Evolutionary conservation across 306 rosid genomes (phyloP), one percentile per base, ranked within the genome.

Genomic region (Lathyrus tuberosus): DNA sequence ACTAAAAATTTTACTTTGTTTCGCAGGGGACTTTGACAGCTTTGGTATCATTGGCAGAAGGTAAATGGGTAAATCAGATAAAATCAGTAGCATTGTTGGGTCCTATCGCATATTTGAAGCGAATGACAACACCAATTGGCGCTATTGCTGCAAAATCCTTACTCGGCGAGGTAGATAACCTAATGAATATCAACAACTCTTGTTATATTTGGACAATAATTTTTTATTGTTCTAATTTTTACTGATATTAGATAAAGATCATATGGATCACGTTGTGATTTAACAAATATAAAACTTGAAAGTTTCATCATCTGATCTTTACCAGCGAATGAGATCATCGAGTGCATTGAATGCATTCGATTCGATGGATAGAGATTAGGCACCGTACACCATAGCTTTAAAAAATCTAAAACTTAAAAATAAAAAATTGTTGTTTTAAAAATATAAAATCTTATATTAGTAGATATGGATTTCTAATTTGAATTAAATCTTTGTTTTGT

Each of bases 101-200:
- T 68, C 98, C 98, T 8, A 44, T 88, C 58, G 96, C 96, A 16
- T 90, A 86, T 81, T 75, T 93, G 78, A 86, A 78, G 71, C 87
- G 82, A 72, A 84, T 93, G 87, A 83, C 3, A 17, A 85, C 94
- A 2, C 43, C 51, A 48, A 24, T 90, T 17, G 91, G 85, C 8
- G 71, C 4, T 18, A 1, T 75, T 53, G 93, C 84, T 3, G 96
- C 93, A 22, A 87, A 18, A 46, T 1, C 83, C 31, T 82, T 87
- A 26, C 18, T 76, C 37, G 86, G 81, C 4, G 95, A 92, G 90
- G 95, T 86, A 73, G 24, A 5, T 15, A 52, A 49, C 13, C 38
- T 54, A 22, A 31, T 31, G 6, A 31, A 31, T n/a, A n/a, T n/a
- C n/a, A n/a, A n/a, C 37, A 31, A 31, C 8, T 31, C 37, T 31